Base-by-base conservation (phyloP, 1,139 yeast species). In the Magnusiomyces fungicola region DNA sequence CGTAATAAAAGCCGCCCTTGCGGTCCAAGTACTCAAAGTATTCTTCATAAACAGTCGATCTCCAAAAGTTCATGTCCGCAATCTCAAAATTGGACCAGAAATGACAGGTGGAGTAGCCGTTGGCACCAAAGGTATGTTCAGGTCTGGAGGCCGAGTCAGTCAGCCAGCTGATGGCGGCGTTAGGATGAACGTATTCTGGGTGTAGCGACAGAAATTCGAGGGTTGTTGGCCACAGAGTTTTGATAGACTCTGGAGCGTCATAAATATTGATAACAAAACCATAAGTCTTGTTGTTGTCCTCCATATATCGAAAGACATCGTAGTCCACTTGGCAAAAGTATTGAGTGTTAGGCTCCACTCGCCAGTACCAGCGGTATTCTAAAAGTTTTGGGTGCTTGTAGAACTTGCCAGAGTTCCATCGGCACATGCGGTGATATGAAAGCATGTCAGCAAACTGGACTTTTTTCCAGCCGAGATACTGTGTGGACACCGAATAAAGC, bases 41-140 rank as follows among this genome's bases (percentile, higher is more conserved):
- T 21, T 70, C 69, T 40, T 70, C 67, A 62, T 86, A 86, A 0
- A 87, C 79, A 53, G 81, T 80, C 18, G 75, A 66, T 40, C 95
- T 69, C 69, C 74, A 85, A 59, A 86, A 87, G 57, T 86, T 89
- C 84, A 86, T 79, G 60, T 86, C 85, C 21, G 81, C 94, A 51
- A 86, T 54, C 62, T 86, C 95, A 59, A 86, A 86, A 65, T 86
- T 86, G 39, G 89, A 78, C 95, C 95, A 86, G 65, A 84, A 86
- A 64, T 86, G 95, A 60, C 95, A 86, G 0, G 92, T 81, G 10
- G 92, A 83, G 67, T 84, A 86, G 2, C 92, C 90, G 25, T 77
- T 71, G 0, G 89, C 75, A 3, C 61, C 60, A 34, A 65, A 57
- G 30, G 71, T 73, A 57, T 79, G 81, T 23, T 73, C 65, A 52